phyloP scores from a whole-genome alignment of 331 rosid genomes.

The Spiraea crenata region DNA sequence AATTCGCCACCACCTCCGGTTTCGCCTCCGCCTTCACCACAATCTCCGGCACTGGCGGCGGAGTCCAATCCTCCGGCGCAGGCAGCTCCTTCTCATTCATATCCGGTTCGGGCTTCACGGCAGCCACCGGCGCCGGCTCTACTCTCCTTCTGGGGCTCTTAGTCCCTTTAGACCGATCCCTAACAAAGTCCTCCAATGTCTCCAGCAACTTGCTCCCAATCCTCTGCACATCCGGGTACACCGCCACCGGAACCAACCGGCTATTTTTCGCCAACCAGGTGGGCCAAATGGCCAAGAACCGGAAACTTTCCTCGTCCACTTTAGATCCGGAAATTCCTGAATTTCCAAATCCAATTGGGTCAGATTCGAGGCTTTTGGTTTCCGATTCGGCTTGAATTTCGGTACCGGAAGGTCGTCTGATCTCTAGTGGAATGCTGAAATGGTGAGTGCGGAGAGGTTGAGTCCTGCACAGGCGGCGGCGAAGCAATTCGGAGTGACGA shows the following conservation, averaged over 20 bases:
- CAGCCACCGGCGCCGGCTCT: conserved; percentile 41
- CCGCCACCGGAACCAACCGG: conserved; percentile 74
- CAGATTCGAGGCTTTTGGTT: too few species aligned
- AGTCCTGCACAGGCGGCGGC: too few species aligned
- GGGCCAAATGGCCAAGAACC: conserved; percentile 84
- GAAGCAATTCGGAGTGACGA: too few species aligned
- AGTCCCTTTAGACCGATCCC: conserved; percentile 83
- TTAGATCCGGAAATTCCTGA: too few species aligned
- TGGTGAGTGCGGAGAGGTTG: too few species aligned
- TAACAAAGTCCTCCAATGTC: conserved; percentile 90
- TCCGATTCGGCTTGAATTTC: too few species aligned
- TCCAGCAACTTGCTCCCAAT: conserved; percentile 77
- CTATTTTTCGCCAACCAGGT: conserved; percentile 84
- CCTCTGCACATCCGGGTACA: conserved; percentile 88
- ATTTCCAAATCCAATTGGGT: too few species aligned
- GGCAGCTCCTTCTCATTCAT: conserved; percentile 91
- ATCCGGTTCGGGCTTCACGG: conserved; percentile 55
- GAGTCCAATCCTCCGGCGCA: conserved; percentile 66
- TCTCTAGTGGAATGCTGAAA: too few species aligned
- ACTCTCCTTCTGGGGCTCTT: conserved; percentile 74
- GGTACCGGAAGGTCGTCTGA: too few species aligned
- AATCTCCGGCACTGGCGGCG: conserved; percentile 50
- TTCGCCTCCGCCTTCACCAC: conserved; percentile 44
- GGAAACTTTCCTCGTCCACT: too few species aligned
- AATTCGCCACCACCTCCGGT: conserved; percentile 42